These are phyloP conservation scores for Bruguiera parviflora DNA, from an alignment of 345 rosid genomes.

Conservation along the genomic window DNA sequence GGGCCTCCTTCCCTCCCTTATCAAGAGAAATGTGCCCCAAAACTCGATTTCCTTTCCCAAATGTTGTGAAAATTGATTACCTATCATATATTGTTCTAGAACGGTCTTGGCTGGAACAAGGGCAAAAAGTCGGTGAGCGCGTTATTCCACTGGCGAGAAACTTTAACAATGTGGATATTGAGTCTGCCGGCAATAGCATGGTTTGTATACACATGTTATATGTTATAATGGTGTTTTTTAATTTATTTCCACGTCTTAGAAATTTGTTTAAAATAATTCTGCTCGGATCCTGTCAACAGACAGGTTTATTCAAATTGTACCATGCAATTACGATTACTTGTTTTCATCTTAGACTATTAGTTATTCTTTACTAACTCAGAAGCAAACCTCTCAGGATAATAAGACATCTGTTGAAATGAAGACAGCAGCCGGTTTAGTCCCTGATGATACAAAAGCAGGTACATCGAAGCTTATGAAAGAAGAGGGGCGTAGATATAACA, in stretches of 20 bases:
- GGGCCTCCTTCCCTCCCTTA: neutral
- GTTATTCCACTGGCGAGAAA: constrained; percentile 89
- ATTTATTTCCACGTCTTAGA: neutral
- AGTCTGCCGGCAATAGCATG: constrained; percentile 43
- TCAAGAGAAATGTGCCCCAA: no score
- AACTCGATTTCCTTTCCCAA: neutral
- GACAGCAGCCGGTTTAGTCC: constrained; percentile 32
- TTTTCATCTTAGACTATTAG: neutral
- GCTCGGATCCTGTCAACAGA: neutral
- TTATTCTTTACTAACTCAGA: constrained; percentile 17
- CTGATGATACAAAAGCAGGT: constrained; percentile 32
- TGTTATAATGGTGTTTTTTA: neutral
- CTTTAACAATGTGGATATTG: constrained; percentile 69
- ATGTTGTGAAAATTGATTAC: neutral
- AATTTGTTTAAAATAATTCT: neutral
- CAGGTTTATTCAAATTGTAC: neutral
- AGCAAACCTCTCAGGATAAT: constrained; percentile 47
- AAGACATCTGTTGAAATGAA: constrained; percentile 67
- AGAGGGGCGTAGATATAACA: constrained; percentile 54
- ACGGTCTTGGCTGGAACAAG: constrained; percentile 86
- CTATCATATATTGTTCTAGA: constrained; percentile 36
- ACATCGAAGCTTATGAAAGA: constrained; percentile 46
- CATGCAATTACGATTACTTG: no score
- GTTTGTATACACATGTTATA: constrained; percentile 37
- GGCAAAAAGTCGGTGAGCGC: constrained; percentile 78